These are phyloP conservation scores for Diaporthe ampelina DNA, from an alignment of 2,329 filamentous ascomycete species.

Conservation along the genomic window DNA sequence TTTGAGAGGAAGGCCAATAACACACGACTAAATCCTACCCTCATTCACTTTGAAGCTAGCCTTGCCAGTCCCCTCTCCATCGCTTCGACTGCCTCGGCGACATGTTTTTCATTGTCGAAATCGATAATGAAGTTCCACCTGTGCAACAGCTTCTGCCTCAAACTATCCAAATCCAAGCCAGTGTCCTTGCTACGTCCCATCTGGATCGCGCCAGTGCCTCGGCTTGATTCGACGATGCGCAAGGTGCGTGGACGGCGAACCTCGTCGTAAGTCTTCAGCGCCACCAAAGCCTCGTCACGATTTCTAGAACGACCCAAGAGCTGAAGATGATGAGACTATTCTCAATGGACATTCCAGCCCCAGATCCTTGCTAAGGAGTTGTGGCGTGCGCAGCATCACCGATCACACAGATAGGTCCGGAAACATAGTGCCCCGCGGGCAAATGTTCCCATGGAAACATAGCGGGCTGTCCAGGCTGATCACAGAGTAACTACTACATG, in stretches of 20 bases:
- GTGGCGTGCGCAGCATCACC: conserved; percentile 40
- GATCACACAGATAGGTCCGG: conserved; percentile 43
- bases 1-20: too few relatives aligned
- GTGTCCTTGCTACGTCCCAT: not conserved
- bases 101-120: not conserved
- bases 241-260: conserved; percentile 7
- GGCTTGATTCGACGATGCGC: conserved; percentile 5
- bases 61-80: not conserved
- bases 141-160: not conserved
- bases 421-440: conserved; percentile 42
- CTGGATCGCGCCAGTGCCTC: not conserved
- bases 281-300: not conserved
- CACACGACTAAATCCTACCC: too few relatives aligned
- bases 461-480: conserved; percentile 40
- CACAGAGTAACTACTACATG: conserved; percentile 42
- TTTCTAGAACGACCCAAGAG: not conserved
- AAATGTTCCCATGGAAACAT: conserved; percentile 47
- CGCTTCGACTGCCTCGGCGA: not conserved
- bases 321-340: not conserved
- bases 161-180: not conserved
- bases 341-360: conserved; percentile 24
- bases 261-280: not conserved
- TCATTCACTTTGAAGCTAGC: not conserved
- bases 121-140: not conserved
- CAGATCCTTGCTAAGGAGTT: conserved; percentile 9